Evolutionary conservation across 2,329 filamentous ascomycete species (phyloP), one percentile per base, ranked within the genome.

Genomic region (Calonectria montana): DNA sequence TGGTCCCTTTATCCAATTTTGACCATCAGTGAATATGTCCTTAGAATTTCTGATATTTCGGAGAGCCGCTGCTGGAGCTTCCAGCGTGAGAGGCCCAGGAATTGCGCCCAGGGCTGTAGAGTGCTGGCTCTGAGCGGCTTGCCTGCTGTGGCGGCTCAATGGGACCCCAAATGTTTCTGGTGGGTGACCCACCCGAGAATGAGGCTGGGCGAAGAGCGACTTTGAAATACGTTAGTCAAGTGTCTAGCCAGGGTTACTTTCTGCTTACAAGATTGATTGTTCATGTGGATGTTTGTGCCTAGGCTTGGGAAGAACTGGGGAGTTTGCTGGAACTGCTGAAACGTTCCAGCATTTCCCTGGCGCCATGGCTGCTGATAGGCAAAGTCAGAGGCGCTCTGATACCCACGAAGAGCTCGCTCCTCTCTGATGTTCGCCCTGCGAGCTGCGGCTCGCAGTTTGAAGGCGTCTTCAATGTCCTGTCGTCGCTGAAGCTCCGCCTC

Each of bases 401-500:
- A 27, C 8, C 31, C 68, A 15, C 23, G 25, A n/a, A 16, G 43
- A 12, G 31, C 25, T 3, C 39, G 29, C 15, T 69, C 37, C 2
- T 35, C 27, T 1, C 15, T 10, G 9, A 27, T 4, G n/a, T 39
- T 4, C 4, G 23, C 25, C 3, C 47, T 16, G 7, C 64, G 64
- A 7, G 23, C 43, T n/a, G 48, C 45, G 16, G 69, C 18, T 2
- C 67, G 23, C 18, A 2, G 8, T 5, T 6, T 13, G 1, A 39
- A 7, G 31, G 45, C 13, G 0, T 50, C 48, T 21, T 71, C 63
- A 43, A 45, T 23, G 41, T 73, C 71, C 23, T 70, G 69, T 47
- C 71, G 77, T 39, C 74, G 75, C 43, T 84, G 81, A 63, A 86
- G 76, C 72, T 89, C 87, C n/a, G 82, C 83, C 76, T 88, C 87